Evolutionary conservation across 2,329 filamentous ascomycete species (phyloP).

Genomic region (Ascochyta rabiei): DNA sequence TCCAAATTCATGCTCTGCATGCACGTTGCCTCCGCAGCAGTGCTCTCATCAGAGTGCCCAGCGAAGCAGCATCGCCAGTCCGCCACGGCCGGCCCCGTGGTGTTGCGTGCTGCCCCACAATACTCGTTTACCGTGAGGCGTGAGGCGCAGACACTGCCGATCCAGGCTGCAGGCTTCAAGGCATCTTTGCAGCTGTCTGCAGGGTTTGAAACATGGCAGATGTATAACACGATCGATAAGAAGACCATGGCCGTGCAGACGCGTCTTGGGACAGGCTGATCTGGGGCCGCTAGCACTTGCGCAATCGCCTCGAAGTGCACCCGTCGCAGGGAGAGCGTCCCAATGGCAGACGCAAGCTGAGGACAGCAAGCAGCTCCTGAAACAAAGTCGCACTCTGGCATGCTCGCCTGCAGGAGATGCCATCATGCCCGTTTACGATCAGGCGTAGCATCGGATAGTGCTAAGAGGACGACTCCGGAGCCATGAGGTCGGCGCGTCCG

Average conservation of each 20-base stretch:
- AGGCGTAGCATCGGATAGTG: conserved; percentile 26
- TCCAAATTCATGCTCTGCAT: conserved; percentile 33
- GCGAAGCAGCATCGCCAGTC: conserved; percentile 17
- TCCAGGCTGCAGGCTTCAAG: conserved; percentile 8
- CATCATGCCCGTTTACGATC: conserved; percentile 21
- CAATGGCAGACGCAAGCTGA: conserved; percentile 31
- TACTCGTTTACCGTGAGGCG: conserved; percentile 33
- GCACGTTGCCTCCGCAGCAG: conserved; percentile 19
- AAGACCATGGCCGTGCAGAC: background rate
- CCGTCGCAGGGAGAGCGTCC: conserved; percentile 14
- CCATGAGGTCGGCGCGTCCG: conserved; percentile 33
- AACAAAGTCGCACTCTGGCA: conserved; percentile 31
- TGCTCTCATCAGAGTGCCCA: conserved; percentile 25
- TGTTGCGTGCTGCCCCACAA: conserved; percentile 26
- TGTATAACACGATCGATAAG: conserved; percentile 40
- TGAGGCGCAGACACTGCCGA: conserved; percentile 39
- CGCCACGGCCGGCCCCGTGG: conserved; percentile 36
- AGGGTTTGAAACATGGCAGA: conserved; percentile 42
- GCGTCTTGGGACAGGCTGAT: conserved; percentile 6
- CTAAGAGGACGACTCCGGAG: conserved; percentile 12
- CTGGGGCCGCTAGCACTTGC: conserved; percentile 12
- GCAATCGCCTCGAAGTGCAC: conserved; percentile 10
- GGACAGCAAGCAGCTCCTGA: conserved; percentile 30
- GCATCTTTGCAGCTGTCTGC: conserved; percentile 28
- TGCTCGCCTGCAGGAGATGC: conserved; percentile 16